These are phyloP conservation scores for Phytophthora pisi DNA, from an alignment of 352 stramenopile genomes.

Conservation along the genomic window DNA sequence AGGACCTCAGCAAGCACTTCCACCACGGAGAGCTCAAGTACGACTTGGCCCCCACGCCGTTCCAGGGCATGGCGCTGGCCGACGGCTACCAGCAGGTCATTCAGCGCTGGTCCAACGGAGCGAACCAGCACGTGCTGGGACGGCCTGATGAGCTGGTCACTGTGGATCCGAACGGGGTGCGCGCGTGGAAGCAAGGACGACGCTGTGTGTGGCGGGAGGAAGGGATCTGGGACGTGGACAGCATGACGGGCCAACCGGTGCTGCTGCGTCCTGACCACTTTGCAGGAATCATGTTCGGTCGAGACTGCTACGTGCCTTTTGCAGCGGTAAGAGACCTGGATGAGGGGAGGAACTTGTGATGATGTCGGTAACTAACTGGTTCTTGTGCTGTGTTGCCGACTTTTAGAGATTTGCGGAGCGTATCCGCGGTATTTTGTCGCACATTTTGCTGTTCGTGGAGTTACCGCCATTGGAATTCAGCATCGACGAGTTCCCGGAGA, in stretches of 20 bases:
- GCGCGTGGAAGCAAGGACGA: slow-evolving; percentile 72
- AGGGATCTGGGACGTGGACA: slow-evolving; percentile 77
- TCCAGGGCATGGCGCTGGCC: slow-evolving; percentile 83
- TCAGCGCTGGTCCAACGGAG: slow-evolving; percentile 74
- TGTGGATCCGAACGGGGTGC: slow-evolving; percentile 57
- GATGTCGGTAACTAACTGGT: not conserved
- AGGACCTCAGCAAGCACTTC: slow-evolving; percentile 64
- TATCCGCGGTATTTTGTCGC: slow-evolving; percentile 64
- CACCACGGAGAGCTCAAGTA: slow-evolving; percentile 70
- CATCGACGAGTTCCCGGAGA: slow-evolving; percentile 67
- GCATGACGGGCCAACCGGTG: slow-evolving; percentile 36
- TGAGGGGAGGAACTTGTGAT: not conserved
- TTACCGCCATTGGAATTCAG: slow-evolving; percentile 80
- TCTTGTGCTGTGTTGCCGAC: slow-evolving; percentile 9
- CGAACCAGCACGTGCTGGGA: slow-evolving; percentile 77
- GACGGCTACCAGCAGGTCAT: slow-evolving; percentile 65
- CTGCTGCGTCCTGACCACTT: slow-evolving; percentile 79
- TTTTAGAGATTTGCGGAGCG: slow-evolving; percentile 54
- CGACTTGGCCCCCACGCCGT: slow-evolving; percentile 74
- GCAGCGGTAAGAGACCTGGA: slow-evolving; percentile 42
- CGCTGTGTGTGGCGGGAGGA: slow-evolving; percentile 85
- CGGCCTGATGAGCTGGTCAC: slow-evolving; percentile 47
- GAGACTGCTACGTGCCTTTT: slow-evolving; percentile 87
- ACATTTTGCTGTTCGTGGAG: slow-evolving; percentile 81
- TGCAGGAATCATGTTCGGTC: slow-evolving; percentile 66